Base-by-base conservation (phyloP, 805 yeast species). In the Wickerhamiella spandovensis region DNA sequence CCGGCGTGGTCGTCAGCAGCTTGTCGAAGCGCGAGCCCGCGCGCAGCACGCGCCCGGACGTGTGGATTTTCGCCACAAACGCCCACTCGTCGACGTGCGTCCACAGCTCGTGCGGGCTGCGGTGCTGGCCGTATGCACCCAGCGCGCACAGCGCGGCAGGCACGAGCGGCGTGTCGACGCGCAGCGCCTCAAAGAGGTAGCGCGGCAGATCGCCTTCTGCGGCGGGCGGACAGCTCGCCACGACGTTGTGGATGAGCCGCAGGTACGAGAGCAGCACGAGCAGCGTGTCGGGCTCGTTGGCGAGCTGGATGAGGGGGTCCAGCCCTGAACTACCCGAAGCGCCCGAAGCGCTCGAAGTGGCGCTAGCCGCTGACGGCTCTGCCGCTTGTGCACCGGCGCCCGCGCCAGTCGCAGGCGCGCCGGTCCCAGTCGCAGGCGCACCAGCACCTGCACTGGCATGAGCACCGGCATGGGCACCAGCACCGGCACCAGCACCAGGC, bases 241-340 rank as follows among this genome's bases (percentile, higher is more conserved):
- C 71, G 25, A 79, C 76, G 48, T 75, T 73, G 8, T 75, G 70
- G 1, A 88, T 68, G 47, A 92, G 67, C 23, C 84, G 79, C 51
- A 87, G 69, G 56, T 84, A 79, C 0, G 95, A 84, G 0, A 89
- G 75, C 6, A 88, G 69, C 48, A 84, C 79, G 7, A 86, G 73
- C 7, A 85, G 67, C 0, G 89, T 15, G 39, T 35, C 39, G 5
- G 39, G 39, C 20, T 35, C 39, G 61, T 88, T 96, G 55, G 86
- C 95, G 35, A 28, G 30, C 3, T 24, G 28, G 18, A 23, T 22
- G 3, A 21, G 44, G 2, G 32, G 39, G 30, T 20, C 32, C n/a
- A n/a, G n/a, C n/a, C n/a, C n/a, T n/a, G n/a, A n/a, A n/a, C n/a
- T n/a, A n/a, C n/a, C 32, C 15, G 32, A 8, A 13, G 44, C n/a